Evolutionary conservation across 805 yeast genomes (phyloP).

Genomic region (Barnettozyma vustinii): DNA sequence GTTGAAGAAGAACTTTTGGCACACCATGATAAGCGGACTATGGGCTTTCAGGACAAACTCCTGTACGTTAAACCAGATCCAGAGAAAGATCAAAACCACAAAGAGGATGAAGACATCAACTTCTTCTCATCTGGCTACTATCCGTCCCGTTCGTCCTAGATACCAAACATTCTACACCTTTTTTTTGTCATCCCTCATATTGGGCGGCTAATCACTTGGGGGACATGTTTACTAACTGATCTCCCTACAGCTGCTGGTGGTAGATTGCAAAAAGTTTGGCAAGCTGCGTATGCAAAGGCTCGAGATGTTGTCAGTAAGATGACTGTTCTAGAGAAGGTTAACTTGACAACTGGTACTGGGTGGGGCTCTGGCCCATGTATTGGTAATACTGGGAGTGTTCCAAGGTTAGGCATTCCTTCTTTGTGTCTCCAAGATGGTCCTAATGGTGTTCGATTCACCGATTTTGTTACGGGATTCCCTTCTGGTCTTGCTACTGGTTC

Average conservation of each 20-base stretch:
- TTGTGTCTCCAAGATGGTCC: conserved; percentile 62
- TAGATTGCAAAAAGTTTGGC: conserved; percentile 48
- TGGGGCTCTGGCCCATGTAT: conserved; percentile 60
- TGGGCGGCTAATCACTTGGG: background rate
- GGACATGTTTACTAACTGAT: conserved; percentile 5
- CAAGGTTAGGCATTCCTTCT: conserved; percentile 47
- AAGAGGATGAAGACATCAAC: conserved; percentile 18
- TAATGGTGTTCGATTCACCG: conserved; percentile 53
- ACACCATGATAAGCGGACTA: conserved; percentile 5
- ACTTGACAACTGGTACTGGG: conserved; percentile 48
- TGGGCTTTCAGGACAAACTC: conserved; percentile 16
- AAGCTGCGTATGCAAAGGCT: conserved; percentile 50
- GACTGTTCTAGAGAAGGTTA: conserved; percentile 55
- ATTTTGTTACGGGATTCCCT: conserved; percentile 51
- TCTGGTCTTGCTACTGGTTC: conserved; percentile 55
- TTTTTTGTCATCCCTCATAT: background rate
- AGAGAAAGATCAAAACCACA: conserved; percentile 6
- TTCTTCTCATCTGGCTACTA: conserved; percentile 18
- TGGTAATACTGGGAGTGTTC: conserved; percentile 56
- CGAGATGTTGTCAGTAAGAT: conserved; percentile 48
- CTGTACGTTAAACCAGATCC: conserved; percentile 22
- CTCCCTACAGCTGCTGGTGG: conserved; percentile 35
- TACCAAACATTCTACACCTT: background rate
- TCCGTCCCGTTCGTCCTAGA: conserved; percentile 21
- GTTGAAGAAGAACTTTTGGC: background rate